Evolutionary conservation across 495 filamentous ascomycete species (phyloP), one percentile per base, ranked within the genome.

Genomic region (Bombardia bombarda): DNA sequence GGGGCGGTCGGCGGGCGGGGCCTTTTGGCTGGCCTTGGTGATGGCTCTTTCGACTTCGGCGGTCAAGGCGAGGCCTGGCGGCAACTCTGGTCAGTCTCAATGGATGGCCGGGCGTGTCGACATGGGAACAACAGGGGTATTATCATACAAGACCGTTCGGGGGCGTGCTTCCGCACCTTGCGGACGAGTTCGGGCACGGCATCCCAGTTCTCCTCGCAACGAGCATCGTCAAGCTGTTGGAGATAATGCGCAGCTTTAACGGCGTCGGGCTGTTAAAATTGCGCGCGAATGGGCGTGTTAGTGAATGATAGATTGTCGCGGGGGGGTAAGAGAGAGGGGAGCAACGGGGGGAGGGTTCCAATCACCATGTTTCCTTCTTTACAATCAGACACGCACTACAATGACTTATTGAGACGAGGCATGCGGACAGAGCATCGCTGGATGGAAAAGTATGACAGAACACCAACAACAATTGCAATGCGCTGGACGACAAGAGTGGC

Each of bases 121-220:
- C 47, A 32, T 32, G 16, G 22, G 19, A 20, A 37, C 34, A 14
- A 7, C 32, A 14, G 3, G n/a, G 28, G 3, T 42, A 20, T 14
- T 14, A 31, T 17, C 74, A 45, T 81, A 96, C 92, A 96, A 59
- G 75, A 75, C 55, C 84, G 80, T 24, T 90, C 80, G 34, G 88
- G 83, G 46, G 88, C 87, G 75, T 97, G 90, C 56, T 97, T 96
- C 53, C 79, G 83, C 46, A 96, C 77, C 65, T 98, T 97, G 51
- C 88, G 78, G 51, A 86, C 79, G 46, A 95, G 70, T 66, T 96
- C 92, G 22, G 84, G 84, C n/a, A 96, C 75, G 22, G 84, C 84
- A 47, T 85, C 75, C 92, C 92, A 98, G 55, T 77, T 80, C 22
- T 86, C 87, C 55, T 90, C 79, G 57, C 86, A 92, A 45, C 92